Evolutionary conservation across 1,139 yeast genomes (phyloP).

Genomic region (Pichiaceae sp.): DNA sequence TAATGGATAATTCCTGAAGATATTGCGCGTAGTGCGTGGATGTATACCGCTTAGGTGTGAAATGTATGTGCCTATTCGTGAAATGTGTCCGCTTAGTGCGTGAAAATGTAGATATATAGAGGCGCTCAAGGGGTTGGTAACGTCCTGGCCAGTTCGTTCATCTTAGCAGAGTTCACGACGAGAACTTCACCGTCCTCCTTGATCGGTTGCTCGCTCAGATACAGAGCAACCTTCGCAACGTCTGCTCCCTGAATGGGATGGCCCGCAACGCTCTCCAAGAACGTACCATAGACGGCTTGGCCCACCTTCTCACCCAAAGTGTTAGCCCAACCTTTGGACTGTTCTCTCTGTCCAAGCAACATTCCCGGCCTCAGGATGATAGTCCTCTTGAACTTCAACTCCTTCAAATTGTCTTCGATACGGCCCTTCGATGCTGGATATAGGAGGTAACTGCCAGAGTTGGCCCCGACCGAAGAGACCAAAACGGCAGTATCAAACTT

Average conservation of each 20-base stretch:
- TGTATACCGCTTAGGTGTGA: too few species aligned
- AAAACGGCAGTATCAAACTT: slow-evolving; percentile 50
- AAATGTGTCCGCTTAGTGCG: too few species aligned
- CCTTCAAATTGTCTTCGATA: slow-evolving; percentile 51
- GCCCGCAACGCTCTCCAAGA: slow-evolving; percentile 24
- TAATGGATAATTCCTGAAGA: too few species aligned
- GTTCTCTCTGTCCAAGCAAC: slow-evolving; percentile 52
- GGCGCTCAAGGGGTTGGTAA: too few species aligned
- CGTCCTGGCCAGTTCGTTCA: slow-evolving; percentile 12
- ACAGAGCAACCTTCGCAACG: slow-evolving; percentile 38
- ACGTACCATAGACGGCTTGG: slow-evolving; percentile 26
- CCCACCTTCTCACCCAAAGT: slow-evolving; percentile 26
- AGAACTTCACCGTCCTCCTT: slow-evolving; percentile 17
- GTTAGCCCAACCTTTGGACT: slow-evolving; percentile 30
- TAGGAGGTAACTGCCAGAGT: slow-evolving; percentile 39
- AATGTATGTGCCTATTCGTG: too few species aligned
- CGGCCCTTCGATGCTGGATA: slow-evolving; percentile 58
- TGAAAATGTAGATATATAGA: too few species aligned
- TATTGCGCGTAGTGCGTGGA: too few species aligned
- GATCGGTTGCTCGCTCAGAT: slow-evolving; percentile 15
- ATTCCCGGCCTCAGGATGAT: slow-evolving; percentile 67
- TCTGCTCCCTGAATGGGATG: slow-evolving; percentile 41
- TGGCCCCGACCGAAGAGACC: slow-evolving; percentile 56
- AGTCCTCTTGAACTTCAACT: slow-evolving; percentile 54
- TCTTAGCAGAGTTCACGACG: slow-evolving; percentile 13